Conservation (phyloP, 192 early-diverging fungal species). For the Fimicolochytrium jonesii region DNA sequence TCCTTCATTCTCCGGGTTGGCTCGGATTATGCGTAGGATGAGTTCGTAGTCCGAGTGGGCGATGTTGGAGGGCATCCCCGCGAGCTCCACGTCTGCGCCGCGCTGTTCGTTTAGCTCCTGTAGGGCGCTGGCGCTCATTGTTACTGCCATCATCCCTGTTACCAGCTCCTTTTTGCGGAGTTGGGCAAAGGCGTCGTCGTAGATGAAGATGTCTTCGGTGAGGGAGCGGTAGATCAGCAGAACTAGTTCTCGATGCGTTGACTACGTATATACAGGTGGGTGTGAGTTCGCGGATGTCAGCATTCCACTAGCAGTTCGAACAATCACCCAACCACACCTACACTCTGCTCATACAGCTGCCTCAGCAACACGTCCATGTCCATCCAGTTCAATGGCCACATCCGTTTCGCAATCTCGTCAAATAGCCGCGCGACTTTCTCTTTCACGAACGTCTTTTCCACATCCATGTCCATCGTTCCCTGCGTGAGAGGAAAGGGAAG, state of each 20-base stretch:
- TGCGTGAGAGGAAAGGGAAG: conserved; percentile 6
- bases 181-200: conserved; percentile 55
- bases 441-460: conserved; percentile 49
- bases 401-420: conserved; percentile 58
- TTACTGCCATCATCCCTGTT: conserved; percentile 49
- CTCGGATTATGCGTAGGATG: conserved; percentile 43
- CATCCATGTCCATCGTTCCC: conserved; percentile 33
- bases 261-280: conserved; percentile 33
- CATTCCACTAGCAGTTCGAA: not conserved
- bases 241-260: conserved; percentile 45
- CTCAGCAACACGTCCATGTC: conserved; percentile 50
- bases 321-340: conserved; percentile 3
- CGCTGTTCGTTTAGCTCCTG: conserved; percentile 36
- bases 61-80: not conserved
- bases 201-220: conserved; percentile 59
- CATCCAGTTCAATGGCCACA: conserved; percentile 57
- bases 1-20: conserved; percentile 51
- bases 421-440: conserved; percentile 55
- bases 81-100: conserved; percentile 35
- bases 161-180: conserved; percentile 54
- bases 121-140: conserved; percentile 41
- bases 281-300: too few relatives aligned
- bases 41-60: conserved; percentile 19
- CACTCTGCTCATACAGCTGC: conserved; percentile 36
- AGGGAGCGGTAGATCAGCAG: conserved; percentile 51